Evolutionary conservation across 768 basidiomycete species (phyloP), one percentile per base, ranked within the genome.

Genomic region (Boletus pseudopeckii): DNA sequence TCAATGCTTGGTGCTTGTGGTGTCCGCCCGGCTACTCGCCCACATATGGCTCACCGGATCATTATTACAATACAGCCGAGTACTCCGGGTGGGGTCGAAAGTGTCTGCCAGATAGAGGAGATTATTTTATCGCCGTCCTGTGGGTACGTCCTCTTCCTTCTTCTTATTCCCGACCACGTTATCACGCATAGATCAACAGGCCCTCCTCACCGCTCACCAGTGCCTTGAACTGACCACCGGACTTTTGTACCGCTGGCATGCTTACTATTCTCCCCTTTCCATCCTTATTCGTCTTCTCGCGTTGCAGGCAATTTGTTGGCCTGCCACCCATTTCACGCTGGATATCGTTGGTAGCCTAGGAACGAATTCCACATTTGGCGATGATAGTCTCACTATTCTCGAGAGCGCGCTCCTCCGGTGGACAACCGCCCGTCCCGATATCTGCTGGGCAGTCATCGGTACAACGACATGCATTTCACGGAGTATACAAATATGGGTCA

Each of bases 251-350:
- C 85, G 96, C 44, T 98, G 96, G 96, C 79, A 86, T 20, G 78
- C 89, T 0, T 96, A 97, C 73, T 98, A 98, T 68, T 81, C 90
- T 0, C 86, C 92, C 0, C 75, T 91, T 26, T 82, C 95, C 5
- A 92, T 94, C 2, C 82, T 98, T 57, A 89, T 97, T 63, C 88
- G 96, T 15, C 84, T 98, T 5, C 79, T 98, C 51, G 95, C 92
- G 0, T 77, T 98, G 0, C 96, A 98, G 67, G 90, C 91, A 17
- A 94, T 98, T 54, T 98, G 95, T 72, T 98, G 94, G 94, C 92
- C 92, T 2, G 86, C 91, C 4, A 97, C 94, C 5, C 89, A 92
- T 59, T 71, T 92, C 37, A 95, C 92, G 1, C 82, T 96, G 32
- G 80, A 77, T 49, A 72, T 93, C 46, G 77, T 98, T 42, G 84